A percentile compares a stretch with the other conserved stretches of the same genome.
Conservation (phyloP, 805 yeast genomes). For the Candida koratica region DNA sequence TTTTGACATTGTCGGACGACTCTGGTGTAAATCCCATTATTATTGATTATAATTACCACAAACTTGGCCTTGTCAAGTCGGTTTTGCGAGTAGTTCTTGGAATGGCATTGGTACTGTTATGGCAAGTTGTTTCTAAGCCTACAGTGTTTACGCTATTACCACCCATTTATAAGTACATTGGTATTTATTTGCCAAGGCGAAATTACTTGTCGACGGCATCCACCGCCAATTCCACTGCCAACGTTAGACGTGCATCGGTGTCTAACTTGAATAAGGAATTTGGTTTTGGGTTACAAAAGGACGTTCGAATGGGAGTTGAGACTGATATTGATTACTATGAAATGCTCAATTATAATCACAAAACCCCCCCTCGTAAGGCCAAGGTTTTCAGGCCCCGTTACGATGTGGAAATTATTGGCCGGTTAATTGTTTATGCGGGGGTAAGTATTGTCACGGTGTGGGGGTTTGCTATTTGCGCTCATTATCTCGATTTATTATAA, state of each 20-base stretch:
- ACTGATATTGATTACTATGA: slow-evolving; percentile 41
- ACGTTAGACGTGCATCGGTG: slow-evolving; percentile 37
- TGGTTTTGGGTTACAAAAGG: slow-evolving; percentile 17
- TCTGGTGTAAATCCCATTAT: slow-evolving; percentile 26
- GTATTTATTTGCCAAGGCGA: slow-evolving; percentile 37
- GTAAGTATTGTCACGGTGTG: slow-evolving; percentile 56
- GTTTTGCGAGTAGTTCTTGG: slow-evolving; percentile 58
- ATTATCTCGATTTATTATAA: slow-evolving; percentile 13
- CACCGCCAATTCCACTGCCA: slow-evolving; percentile 27
- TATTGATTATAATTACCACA: slow-evolving; percentile 39
- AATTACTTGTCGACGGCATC: slow-evolving; percentile 38
- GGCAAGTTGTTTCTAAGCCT: slow-evolving; percentile 78
- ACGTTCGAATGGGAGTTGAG: slow-evolving; percentile 33
- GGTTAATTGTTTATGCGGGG: slow-evolving; percentile 79
- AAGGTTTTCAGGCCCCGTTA: slow-evolving; percentile 56
- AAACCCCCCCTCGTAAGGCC: slow-evolving; percentile 30
- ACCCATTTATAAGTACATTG: slow-evolving; percentile 49
- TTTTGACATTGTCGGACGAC: slow-evolving; percentile 17
- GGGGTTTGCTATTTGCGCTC: slow-evolving; percentile 32
- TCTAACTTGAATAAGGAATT: slow-evolving; percentile 30
- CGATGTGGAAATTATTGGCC: slow-evolving; percentile 72
- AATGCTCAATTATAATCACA: slow-evolving; percentile 30
- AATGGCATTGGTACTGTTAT: slow-evolving; percentile 52
- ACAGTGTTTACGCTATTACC: slow-evolving; percentile 53
- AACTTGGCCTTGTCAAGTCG: slow-evolving; percentile 41